Evolutionary conservation across 129 eudicot genomes (phyloP).

Genomic region (Silybum marianum): DNA sequence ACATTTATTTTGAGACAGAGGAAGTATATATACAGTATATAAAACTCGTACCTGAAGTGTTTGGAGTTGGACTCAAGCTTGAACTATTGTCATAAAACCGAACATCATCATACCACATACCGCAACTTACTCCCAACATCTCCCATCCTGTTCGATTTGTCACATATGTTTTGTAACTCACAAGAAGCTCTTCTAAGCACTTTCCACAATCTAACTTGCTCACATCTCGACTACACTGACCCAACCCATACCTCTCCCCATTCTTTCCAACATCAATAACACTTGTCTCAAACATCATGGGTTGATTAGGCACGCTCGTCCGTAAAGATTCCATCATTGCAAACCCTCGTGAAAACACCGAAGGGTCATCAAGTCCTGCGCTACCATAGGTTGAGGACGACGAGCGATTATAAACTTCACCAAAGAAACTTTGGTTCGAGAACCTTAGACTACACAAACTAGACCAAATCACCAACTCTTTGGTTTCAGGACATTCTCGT

Average conservation of each 20-base stretch:
- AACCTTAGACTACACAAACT: conserved; percentile 30
- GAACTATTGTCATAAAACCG: conserved; percentile 1
- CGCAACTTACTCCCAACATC: conserved; percentile 34
- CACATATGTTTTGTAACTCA: not conserved
- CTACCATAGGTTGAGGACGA: not conserved
- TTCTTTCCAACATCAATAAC: conserved; percentile 19
- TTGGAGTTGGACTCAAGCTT: not conserved
- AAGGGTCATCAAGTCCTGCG: conserved; percentile 16
- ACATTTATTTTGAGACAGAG: too few species aligned
- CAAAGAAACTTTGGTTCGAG: conserved; percentile 25
- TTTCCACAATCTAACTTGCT: conserved; percentile 24
- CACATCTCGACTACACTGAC: conserved; percentile 39
- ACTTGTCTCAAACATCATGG: conserved; percentile 28
- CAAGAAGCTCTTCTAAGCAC: conserved; percentile 29
- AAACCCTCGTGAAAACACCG: conserved; percentile 30
- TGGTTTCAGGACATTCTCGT: conserved; percentile 24
- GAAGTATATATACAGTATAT: not conserved
- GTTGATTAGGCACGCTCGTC: conserved; percentile 22
- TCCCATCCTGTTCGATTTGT: conserved; percentile 32
- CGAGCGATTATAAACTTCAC: conserved; percentile 13
- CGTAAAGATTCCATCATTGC: conserved; percentile 31
- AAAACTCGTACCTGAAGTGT: conserved; percentile 16
- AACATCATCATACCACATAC: conserved; percentile 36
- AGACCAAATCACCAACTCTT: conserved; percentile 17
- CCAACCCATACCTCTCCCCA: conserved; percentile 35